Base-by-base conservation (phyloP, 2,329 filamentous ascomycete genomes). In the Aspergillus uvarum region DNA sequence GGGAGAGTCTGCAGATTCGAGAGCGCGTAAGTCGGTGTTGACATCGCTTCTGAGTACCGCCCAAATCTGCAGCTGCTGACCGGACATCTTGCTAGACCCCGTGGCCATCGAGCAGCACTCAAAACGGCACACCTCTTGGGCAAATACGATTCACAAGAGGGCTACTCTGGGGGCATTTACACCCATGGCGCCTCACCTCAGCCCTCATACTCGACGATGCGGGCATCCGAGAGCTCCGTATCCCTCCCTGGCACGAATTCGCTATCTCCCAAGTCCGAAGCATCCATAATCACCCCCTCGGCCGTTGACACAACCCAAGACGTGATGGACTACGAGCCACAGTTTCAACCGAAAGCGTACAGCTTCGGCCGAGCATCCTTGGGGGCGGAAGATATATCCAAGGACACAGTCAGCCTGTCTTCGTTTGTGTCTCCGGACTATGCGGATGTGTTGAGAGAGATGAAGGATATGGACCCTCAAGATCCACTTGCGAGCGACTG, bases 1-100 rank as follows among this genome's bases (percentile, higher is more conserved):
- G 91, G 92, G 58, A 85, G 91, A 51, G 82, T 89, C 19, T 96
- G 93, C 84, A 89, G 89, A 76, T 92, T 92, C 71, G 90, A 91
- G 77, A 91, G 90, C 77, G 90, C 90, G 90, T 94, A 80, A 86
- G 89, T 88, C 29, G 38, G 16, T 19, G 38, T 19, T 44, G 16
- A 19, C 14, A 16, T 16, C 4, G 6, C 6, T 16, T 19, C 14
- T 44, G 38, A 44, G 38, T 4, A 35, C 32, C 14, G 12, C 2
- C 32, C 11, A 35, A 12, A 35, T 16, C 11, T 29, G 38, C 38
- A 44, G 38, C 14, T 19, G 6, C 26, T 53, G 22, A 26, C 22
- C 2, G 38, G n/a, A 11, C 22, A 19, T 14, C 42, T 12, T 32
- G 29, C 5, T 55, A 75, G 73, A 29, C 75, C 74, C 51, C 74